These are phyloP conservation scores for Aegilops speltoides DNA, from an alignment of 176 grass and related monocot species.

Conservation along the genomic window DNA sequence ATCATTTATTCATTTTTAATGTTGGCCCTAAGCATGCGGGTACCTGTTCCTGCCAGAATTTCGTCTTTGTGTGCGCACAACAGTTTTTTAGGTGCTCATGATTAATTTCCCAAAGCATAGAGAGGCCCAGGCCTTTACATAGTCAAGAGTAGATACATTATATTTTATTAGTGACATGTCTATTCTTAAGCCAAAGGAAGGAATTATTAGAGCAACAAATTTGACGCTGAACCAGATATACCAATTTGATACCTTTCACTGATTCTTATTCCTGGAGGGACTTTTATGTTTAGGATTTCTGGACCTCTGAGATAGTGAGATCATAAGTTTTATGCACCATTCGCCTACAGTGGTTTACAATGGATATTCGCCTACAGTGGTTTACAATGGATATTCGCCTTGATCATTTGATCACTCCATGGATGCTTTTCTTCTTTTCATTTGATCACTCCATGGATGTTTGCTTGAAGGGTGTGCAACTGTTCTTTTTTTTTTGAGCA, in stretches of 20 bases:
- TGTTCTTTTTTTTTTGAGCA: background rate
- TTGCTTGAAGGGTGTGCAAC: background rate
- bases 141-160: background rate
- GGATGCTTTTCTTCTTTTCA: no score
- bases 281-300: conserved; percentile 7
- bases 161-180: background rate
- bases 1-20: background rate
- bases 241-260: background rate
- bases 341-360: background rate
- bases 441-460: no score
- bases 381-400: background rate
- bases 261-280: background rate
- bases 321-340: background rate
- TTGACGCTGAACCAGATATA: background rate
- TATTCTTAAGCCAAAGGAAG: background rate
- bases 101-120: background rate
- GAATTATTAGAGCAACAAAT: background rate
- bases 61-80: background rate
- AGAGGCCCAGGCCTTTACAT: background rate
- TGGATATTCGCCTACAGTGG: background rate
- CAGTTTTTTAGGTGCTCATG: background rate
- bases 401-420: background rate
- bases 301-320: background rate
- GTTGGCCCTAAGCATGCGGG: background rate
- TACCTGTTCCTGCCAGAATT: background rate